phyloP scores from a whole-genome alignment of 179 eudicot species.

The Patellifolia procumbens region DNA sequence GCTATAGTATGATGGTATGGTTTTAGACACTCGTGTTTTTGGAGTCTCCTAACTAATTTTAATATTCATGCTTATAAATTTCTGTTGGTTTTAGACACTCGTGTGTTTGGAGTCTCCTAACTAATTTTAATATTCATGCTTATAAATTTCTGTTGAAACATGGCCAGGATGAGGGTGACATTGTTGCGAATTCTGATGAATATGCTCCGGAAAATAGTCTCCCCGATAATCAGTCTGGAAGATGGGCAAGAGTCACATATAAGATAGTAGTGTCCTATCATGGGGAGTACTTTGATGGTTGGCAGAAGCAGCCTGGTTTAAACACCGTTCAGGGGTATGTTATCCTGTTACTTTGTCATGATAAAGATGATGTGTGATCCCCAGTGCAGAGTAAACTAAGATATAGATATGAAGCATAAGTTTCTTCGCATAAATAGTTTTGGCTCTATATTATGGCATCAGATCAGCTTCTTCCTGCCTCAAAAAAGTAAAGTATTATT shows the following conservation, averaged over 20 bases:
- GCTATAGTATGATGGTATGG: neutral
- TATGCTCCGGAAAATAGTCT: constrained; percentile 35
- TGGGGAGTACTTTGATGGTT: constrained; percentile 90
- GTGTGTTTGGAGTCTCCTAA: neutral
- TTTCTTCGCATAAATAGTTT: neutral
- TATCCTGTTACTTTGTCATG: constrained; percentile 4
- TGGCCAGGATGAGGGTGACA: constrained; percentile 35
- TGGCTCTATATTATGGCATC: neutral
- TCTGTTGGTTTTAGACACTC: constrained; percentile 1
- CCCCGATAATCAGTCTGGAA: constrained; percentile 52
- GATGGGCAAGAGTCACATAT: constrained; percentile 84
- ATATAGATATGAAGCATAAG: neutral
- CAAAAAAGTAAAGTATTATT: neutral
- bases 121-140: neutral
- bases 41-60: neutral
- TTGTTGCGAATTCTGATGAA: constrained; percentile 36
- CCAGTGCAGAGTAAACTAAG: neutral
- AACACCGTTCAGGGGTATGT: constrained; percentile 90
- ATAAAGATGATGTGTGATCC: neutral
- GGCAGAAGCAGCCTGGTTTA: constrained; percentile 98
- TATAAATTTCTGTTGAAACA: constrained; percentile 22
- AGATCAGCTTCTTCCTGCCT: neutral
- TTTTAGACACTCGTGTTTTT: neutral
- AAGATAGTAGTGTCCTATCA: constrained; percentile 79
- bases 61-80: neutral